Evolutionary conservation across 2,329 filamentous ascomycete genomes (phyloP), one percentile per base, ranked within the genome.

Genomic region (Aspergillus sp.): DNA sequence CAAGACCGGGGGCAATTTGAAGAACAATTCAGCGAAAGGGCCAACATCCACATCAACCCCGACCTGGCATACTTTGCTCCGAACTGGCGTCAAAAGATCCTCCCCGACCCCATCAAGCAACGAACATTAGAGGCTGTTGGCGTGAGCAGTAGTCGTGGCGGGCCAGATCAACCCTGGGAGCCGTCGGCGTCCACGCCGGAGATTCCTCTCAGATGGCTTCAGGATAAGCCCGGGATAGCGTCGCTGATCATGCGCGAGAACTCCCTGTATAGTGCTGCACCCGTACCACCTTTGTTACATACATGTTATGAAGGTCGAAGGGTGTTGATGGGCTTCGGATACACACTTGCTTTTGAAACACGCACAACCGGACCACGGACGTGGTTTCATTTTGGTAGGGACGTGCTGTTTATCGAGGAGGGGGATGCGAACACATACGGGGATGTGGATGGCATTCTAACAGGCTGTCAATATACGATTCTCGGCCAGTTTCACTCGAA

Each of bases 61-160:
- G 49, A 52, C 49, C 24, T 52, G 12, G 38, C 24, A 4, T 43
- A 52, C 39, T 52, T 52, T 13, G 49, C 49, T 11, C 49, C 49
- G 26, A 52, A 43, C 13, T 52, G 49, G 49, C 49, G 49, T 24
- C 12, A 15, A 8, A n/a, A 13, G 15, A 44, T 44, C n/a, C 49
- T 44, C n/a, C 49, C 38, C 24, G 38, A 11, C 8, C 17, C 39
- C 11, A 43, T 13, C 39, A 52, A 18, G 8, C 49, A 52, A 12
- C 39, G 22, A 36, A 52, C 49, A 5, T 39, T 52, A 30, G 49
- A 43, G 18, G n/a, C 39, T 3, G 41, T 52, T 18, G 49, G 49
- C 6, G 26, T 52, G 17, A 20, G 12, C 15, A 22, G 22, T 52
- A n/a, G 34, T 12, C n/a, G 26, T 18, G 7, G 41, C 18, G 41